Base-by-base conservation (phyloP, 129 eudicot genomes). In the Solidago caesia region DNA sequence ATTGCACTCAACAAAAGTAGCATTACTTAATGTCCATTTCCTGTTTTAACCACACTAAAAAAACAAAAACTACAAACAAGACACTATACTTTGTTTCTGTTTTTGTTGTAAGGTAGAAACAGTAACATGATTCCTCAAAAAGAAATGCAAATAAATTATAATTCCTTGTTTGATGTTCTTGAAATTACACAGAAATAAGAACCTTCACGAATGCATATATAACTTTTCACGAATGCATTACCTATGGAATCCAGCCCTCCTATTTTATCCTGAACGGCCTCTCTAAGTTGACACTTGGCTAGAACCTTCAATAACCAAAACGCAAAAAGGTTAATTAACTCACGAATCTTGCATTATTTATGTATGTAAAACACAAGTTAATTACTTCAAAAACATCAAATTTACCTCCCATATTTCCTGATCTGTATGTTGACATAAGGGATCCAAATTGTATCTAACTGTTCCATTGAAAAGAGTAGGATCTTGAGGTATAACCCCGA, bases 381-480 rank as follows among this genome's bases (percentile, higher is more conserved):
- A 57, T 71, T 71, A 64, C 14, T 71, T 63, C 11, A 63, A 13
- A 71, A 58, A 43, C 15, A 25, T 49, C 41, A 68, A 41, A 68
- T 6, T 43, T 87, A 84, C 93, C 93, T 88, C 84, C 93, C 88
- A 88, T 71, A 88, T 80, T 45, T 88, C 81, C 9, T 82, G 71
- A 72, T 88, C 93, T 8, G 78, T 68, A 55, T 85, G 88, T 70
- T 85, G 82, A 48, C 81, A 80, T 51, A 88, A 80, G 44, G 93
- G 93, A 74, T 88, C 93, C 74, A 88, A 75, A 75, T 88, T 88
- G 84, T 73, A 85, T 75, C 93, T 80, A 42, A 88, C 89, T 0
- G 93, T 68, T 68, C 93, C 93, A 78, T 85, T 86, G 43, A 88
- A 88, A 73, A 88, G 93, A 14, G 89, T 86, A 51, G 89, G 93